These are phyloP conservation scores for Saturnispora bothae DNA, from an alignment of 805 yeast genomes.

Conservation along the genomic window DNA sequence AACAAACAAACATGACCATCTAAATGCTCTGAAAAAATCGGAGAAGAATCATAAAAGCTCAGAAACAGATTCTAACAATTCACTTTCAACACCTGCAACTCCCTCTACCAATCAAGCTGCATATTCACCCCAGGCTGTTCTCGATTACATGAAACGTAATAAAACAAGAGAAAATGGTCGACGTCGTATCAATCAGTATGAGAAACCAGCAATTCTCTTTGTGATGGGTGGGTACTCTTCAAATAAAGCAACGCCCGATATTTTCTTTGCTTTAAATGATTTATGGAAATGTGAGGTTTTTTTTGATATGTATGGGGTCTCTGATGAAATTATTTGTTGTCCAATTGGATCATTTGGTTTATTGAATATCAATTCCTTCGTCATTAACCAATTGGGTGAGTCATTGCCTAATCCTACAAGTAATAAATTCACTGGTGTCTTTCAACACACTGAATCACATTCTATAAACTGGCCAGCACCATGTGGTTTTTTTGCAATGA, in stretches of 20 bases:
- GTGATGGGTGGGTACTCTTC: conserved; percentile 42
- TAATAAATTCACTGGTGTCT: conserved; percentile 18
- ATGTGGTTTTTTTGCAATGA: conserved; percentile 21
- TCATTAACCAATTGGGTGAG: conserved; percentile 14
- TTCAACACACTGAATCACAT: conserved; percentile 12
- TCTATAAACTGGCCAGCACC: conserved; percentile 24
- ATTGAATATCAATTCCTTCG: conserved; percentile 14
- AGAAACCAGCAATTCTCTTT: conserved; percentile 26
- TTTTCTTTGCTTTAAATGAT: conserved; percentile 26
- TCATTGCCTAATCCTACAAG: conserved; percentile 6
- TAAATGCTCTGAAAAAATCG: background rate
- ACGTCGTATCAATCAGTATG: background rate
- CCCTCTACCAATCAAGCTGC: background rate
- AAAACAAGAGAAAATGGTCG: background rate
- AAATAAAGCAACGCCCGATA: conserved; percentile 18
- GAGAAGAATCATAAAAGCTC: background rate
- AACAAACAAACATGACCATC: conserved; percentile 10
- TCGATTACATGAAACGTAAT: background rate
- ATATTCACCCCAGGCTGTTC: background rate
- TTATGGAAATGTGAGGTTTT: conserved; percentile 26
- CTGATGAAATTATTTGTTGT: conserved; percentile 22
- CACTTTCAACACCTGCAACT: background rate
- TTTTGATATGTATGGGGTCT: conserved; percentile 24
- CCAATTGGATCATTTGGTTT: conserved; percentile 24
- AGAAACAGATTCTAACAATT: background rate